A percentile compares a stretch with the other conserved stretches of the same genome.
phyloP scores from a whole-genome alignment of 495 filamentous ascomycete species.

The Ramalina peruviana region DNA sequence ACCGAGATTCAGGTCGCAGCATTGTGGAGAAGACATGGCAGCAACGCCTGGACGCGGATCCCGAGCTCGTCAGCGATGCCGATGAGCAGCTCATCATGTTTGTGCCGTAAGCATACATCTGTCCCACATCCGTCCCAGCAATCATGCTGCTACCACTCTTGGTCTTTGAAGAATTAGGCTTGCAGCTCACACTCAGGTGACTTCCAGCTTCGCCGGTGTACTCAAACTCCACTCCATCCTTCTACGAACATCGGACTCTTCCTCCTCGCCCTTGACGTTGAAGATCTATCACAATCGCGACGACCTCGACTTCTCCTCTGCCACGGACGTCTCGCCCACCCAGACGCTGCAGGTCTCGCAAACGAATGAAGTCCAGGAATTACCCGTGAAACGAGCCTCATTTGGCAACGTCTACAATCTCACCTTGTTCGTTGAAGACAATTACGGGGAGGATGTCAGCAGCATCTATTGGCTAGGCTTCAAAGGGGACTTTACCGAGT shows the following conservation, averaged over 20 bases:
- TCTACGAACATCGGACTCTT: constrained; percentile 56
- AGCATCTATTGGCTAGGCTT: constrained; percentile 76
- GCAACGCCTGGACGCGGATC: constrained; percentile 53
- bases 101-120: constrained; percentile 56
- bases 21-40: constrained; percentile 86
- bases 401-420: constrained; percentile 71
- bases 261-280: constrained; percentile 64
- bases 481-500: constrained; percentile 78
- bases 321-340: constrained; percentile 51
- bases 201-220: constrained; percentile 73
- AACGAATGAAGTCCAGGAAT: constrained; percentile 69
- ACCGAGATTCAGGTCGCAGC: constrained; percentile 49
- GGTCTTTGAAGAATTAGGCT: neutral
- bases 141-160: neutral
- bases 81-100: constrained; percentile 91
- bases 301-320: constrained; percentile 70
- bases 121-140: neutral
- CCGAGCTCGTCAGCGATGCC: constrained; percentile 67
- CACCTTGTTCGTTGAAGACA: constrained; percentile 66
- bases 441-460: constrained; percentile 55
- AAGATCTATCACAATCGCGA: constrained; percentile 76
- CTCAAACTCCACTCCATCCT: constrained; percentile 83
- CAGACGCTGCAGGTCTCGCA: constrained; percentile 69
- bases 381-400: constrained; percentile 70
- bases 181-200: neutral